These are phyloP conservation scores for Golubevia sp. DNA, from an alignment of 1,284 basidiomycete genomes.

Conservation along the genomic window DNA sequence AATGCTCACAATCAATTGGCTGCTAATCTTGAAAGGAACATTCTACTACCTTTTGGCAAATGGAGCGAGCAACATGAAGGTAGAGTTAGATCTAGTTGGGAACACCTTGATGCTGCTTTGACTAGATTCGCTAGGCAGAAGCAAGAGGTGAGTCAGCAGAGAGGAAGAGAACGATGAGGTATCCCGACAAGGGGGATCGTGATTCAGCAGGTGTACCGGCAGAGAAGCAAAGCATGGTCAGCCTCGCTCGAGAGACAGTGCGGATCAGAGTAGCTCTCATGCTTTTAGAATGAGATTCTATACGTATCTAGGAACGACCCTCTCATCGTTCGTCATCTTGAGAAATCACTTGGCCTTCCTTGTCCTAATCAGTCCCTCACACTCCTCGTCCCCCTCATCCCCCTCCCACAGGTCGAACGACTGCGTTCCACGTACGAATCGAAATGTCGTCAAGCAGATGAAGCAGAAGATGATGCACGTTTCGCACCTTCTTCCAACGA, in stretches of 20 bases:
- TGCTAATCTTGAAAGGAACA: conserved; percentile 28
- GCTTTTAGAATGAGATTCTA: too few relatives aligned
- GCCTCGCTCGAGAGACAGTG: too few relatives aligned
- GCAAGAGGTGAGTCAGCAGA: conserved; percentile 18
- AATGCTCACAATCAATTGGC: conserved; percentile 38
- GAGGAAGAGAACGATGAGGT: too few relatives aligned
- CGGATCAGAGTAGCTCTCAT: too few relatives aligned
- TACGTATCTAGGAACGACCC: too few relatives aligned
- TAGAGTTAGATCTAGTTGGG: conserved; percentile 43
- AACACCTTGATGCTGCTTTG: conserved; percentile 38
- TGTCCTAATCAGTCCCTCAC: too few relatives aligned
- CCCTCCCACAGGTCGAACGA: conserved; percentile 25
- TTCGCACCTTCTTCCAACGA: conserved; percentile 32
- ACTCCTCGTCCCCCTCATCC: neutral
- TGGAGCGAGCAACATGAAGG: conserved; percentile 42
- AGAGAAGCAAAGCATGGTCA: too few relatives aligned
- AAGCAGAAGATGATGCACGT: conserved; percentile 55
- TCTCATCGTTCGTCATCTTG: too few relatives aligned
- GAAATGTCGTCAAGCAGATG: conserved; percentile 52
- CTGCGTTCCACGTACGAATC: conserved; percentile 42
- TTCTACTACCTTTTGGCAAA: conserved; percentile 43
- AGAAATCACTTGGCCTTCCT: too few relatives aligned
- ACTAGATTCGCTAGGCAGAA: conserved; percentile 36
- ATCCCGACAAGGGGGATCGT: too few relatives aligned
- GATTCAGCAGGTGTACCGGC: too few relatives aligned